Conservation (phyloP, 768 basidiomycete genomes). For the Tulasnella sp. region DNA sequence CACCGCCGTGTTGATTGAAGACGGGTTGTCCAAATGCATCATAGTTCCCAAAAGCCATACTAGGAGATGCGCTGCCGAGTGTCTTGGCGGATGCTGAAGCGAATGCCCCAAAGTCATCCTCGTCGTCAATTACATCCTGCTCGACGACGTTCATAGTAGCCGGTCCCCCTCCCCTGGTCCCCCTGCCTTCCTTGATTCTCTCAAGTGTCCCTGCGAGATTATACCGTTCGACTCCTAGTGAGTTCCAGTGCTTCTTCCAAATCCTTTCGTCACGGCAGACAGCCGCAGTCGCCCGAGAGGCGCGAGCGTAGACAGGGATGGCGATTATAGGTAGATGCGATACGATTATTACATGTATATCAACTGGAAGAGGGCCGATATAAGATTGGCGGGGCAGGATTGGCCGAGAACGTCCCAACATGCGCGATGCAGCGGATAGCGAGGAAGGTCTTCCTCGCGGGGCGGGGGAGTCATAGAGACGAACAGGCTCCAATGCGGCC, state of each 20-base stretch:
- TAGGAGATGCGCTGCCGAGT: not conserved
- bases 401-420: slow-evolving; percentile 10
- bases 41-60: slow-evolving; percentile 21
- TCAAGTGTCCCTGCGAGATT: slow-evolving; percentile 43
- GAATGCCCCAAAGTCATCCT: slow-evolving; percentile 89
- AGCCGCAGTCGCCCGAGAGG: slow-evolving; percentile 50
- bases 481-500: slow-evolving; percentile 68
- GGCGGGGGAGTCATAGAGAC: slow-evolving; percentile 27
- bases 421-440: not conserved
- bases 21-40: slow-evolving; percentile 30
- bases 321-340: slow-evolving; percentile 69
- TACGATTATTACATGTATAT: slow-evolving; percentile 66
- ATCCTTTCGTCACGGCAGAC: slow-evolving; percentile 60
- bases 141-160: slow-evolving; percentile 47
- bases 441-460: not conserved
- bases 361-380: slow-evolving; percentile 71
- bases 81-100: slow-evolving; percentile 32
- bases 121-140: slow-evolving; percentile 25
- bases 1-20: slow-evolving; percentile 1
- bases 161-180: slow-evolving; percentile 26
- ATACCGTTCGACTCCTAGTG: slow-evolving; percentile 42
- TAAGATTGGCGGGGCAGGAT: slow-evolving; percentile 22
- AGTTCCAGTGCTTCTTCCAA: slow-evolving; percentile 67
- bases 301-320: slow-evolving; percentile 61
- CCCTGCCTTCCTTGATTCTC: slow-evolving; percentile 33